Percentiles rank a stretch among this genome's conserved stretches.
phyloP scores from a whole-genome alignment of 805 yeast species.

The Danielia reshetovae region DNA sequence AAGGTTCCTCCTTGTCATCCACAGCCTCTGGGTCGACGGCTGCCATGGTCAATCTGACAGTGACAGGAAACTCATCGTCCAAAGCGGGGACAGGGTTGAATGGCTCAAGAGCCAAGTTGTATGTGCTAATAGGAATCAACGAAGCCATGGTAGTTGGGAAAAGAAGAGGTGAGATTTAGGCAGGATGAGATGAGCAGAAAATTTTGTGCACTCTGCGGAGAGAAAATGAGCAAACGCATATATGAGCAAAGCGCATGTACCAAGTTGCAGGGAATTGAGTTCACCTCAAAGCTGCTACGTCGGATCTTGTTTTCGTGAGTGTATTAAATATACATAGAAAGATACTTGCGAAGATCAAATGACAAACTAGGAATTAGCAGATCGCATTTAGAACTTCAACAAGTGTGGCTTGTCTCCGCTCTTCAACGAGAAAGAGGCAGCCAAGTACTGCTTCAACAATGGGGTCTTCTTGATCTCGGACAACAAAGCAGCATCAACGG shows the following conservation, averaged over 20 bases:
- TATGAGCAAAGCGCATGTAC: no score
- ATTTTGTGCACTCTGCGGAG: constrained; percentile 1
- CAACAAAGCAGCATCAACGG: constrained; percentile 87
- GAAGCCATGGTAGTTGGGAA: constrained; percentile 48
- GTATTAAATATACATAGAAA: constrained; percentile 19
- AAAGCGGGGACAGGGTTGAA: constrained; percentile 85
- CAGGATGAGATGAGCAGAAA: constrained; percentile 3
- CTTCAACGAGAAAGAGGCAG: constrained; percentile 94
- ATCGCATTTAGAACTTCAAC: constrained; percentile 82
- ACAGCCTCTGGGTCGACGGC: constrained; percentile 89
- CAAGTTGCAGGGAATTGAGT: no score
- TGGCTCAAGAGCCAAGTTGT: constrained; percentile 80
- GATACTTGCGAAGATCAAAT: constrained; percentile 12
- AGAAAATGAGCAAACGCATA: no score
- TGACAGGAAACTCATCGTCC: constrained; percentile 80
- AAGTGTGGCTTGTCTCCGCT: constrained; percentile 98
- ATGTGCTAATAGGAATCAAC: constrained; percentile 80
- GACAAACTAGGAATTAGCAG: constrained; percentile 6
- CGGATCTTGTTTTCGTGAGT: constrained; percentile 13
- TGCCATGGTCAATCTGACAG: constrained; percentile 90
- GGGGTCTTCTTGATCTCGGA: constrained; percentile 97
- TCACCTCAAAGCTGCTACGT: no score
- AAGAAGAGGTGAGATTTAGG: background rate
- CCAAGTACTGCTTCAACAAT: constrained; percentile 92
- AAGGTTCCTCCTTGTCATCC: constrained; percentile 78